A percentile compares a stretch with the other conserved stretches of the same genome.
These are phyloP conservation scores for Mallotus repandus DNA, from an alignment of 441 rosid species.

Conservation along the genomic window DNA sequence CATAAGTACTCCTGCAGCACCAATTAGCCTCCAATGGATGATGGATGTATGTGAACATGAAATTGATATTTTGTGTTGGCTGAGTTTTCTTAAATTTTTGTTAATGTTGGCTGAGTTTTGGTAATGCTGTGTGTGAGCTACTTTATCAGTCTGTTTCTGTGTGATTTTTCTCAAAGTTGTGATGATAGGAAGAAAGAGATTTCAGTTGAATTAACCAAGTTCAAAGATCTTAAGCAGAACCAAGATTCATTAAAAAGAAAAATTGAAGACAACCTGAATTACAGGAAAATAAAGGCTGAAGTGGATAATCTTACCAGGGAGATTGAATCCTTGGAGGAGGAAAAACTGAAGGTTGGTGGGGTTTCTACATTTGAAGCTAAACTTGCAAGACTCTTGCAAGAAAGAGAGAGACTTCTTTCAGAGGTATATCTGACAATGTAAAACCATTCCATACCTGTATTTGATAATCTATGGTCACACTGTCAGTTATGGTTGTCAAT, in stretches of 20 bases:
- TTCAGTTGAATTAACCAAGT: constrained; percentile 57
- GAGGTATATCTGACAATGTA: constrained; percentile 52
- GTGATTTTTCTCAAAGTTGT: constrained; percentile 31
- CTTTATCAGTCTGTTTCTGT: too few relatives aligned
- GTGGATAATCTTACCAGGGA: constrained; percentile 70
- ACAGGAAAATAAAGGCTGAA: constrained; percentile 82
- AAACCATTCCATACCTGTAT: constrained; percentile 5
- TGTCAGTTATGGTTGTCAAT: background rate
- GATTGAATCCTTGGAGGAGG: constrained; percentile 82
- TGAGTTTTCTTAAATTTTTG: too few relatives aligned
- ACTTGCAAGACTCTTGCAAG: constrained; percentile 57
- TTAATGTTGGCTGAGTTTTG: too few relatives aligned
- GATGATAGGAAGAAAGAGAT: constrained; percentile 63
- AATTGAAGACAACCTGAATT: constrained; percentile 94
- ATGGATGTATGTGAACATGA: too few relatives aligned
- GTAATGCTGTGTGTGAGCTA: too few relatives aligned
- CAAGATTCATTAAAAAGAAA: constrained; percentile 77
- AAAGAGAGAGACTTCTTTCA: constrained; percentile 83
- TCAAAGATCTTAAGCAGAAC: constrained; percentile 58
- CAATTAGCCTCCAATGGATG: too few relatives aligned
- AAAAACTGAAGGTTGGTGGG: constrained; percentile 71
- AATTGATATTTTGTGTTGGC: too few relatives aligned
- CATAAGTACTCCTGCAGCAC: too few relatives aligned
- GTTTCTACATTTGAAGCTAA: constrained; percentile 69
- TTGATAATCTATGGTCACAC: background rate